phyloP scores from a whole-genome alignment of 192 early-diverging fungal species.

The Linnemannia elongata region DNA sequence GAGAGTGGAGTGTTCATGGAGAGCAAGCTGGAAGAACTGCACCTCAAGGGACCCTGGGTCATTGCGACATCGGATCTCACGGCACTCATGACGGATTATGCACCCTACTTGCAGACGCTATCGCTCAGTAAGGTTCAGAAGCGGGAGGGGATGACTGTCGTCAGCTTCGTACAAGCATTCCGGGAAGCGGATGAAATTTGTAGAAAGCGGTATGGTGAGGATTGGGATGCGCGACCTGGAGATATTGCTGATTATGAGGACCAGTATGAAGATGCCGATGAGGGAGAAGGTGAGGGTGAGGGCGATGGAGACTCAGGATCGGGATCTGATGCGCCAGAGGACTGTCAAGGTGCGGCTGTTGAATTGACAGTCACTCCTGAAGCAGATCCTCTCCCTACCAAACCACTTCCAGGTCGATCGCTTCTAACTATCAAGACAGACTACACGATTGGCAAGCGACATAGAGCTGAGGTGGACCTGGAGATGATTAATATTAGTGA shows the following conservation, averaged over 20 bases:
- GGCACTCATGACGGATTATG: neutral
- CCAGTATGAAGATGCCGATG: neutral
- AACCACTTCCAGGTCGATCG: neutral
- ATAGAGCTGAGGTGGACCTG: neutral
- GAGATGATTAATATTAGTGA: neutral
- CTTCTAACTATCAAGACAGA: neutral
- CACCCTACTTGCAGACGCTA: neutral
- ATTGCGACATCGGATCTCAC: constrained; percentile 1
- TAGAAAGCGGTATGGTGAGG: neutral
- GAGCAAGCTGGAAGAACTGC: neutral
- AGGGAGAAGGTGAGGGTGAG: neutral
- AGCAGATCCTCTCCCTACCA: neutral
- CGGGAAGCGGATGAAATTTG: neutral
- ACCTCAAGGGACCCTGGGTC: constrained; percentile 11
- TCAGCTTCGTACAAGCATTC: neutral
- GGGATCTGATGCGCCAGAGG: neutral
- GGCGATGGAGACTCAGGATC: neutral
- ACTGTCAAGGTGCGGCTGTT: neutral
- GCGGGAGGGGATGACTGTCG: neutral
- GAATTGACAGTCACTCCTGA: neutral
- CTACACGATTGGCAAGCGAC: neutral
- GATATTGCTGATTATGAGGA: neutral
- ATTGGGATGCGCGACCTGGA: neutral
- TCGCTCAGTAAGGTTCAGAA: neutral
- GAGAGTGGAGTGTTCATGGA: neutral